Percentiles rank a stretch among this genome's conserved stretches.
Evolutionary conservation across 768 basidiomycete genomes (phyloP).

Genomic region (Suillus variegatus): DNA sequence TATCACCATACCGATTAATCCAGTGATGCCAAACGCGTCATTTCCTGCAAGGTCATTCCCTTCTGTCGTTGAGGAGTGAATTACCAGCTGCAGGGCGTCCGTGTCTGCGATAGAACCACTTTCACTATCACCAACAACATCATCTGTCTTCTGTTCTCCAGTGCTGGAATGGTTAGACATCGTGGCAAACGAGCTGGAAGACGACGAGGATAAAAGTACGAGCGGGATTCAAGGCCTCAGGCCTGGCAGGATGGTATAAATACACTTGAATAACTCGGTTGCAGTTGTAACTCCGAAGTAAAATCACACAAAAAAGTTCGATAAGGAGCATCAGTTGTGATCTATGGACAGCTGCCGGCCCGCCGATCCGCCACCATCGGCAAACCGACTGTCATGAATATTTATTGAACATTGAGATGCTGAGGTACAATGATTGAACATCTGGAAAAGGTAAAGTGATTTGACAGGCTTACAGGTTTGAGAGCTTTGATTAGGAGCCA

Average conservation of each 20-base stretch:
- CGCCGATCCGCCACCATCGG: too few relatives aligned
- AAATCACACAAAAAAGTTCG: conserved; percentile 11
- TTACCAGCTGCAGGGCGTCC: conserved; percentile 64
- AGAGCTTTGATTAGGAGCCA: conserved; percentile 90
- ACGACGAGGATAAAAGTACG: background rate
- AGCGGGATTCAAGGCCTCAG: background rate
- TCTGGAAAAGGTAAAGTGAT: conserved; percentile 1
- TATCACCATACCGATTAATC: conserved; percentile 66
- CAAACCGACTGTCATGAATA: background rate
- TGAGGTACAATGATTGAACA: conserved; percentile 15
- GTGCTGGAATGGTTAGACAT: conserved; percentile 26
- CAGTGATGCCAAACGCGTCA: conserved; percentile 32
- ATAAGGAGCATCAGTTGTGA: background rate
- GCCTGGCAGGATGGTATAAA: conserved; percentile 26
- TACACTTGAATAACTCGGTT: conserved; percentile 21
- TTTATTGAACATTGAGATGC: conserved; percentile 41
- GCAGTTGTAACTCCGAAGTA: conserved; percentile 25
- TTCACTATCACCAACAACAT: conserved; percentile 23
- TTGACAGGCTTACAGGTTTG: conserved; percentile 60
- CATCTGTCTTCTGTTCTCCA: conserved; percentile 15
- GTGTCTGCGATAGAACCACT: conserved; percentile 34
- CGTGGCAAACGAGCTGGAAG: background rate
- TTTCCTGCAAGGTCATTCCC: conserved; percentile 32
- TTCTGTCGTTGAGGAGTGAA: conserved; percentile 25
- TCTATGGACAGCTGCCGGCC: conserved; percentile 13